These are phyloP conservation scores for Nakazawaea wickerhamii DNA, from an alignment of 805 yeast species.

Conservation along the genomic window DNA sequence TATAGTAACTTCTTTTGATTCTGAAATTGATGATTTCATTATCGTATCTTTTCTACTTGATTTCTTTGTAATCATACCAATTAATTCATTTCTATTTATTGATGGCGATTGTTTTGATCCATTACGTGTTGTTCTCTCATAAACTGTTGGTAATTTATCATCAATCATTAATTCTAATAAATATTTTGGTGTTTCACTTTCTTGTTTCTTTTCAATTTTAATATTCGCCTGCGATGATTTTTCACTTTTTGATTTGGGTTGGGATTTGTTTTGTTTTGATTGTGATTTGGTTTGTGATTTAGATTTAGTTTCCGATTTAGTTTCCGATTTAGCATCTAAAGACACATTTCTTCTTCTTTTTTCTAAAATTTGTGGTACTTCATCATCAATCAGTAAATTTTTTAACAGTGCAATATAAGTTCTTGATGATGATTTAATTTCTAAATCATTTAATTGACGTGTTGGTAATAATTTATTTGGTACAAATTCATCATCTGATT, in stretches of 20 bases:
- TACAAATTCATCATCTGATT: not conserved
- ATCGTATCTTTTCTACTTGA: too few species aligned
- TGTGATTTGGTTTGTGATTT: too few species aligned
- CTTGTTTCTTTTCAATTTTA: not conserved
- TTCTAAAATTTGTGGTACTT: slow-evolving; percentile 6
- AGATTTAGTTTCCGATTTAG: too few species aligned
- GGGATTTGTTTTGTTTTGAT: too few species aligned
- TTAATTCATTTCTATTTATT: too few species aligned
- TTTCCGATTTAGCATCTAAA: not conserved
- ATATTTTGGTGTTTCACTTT: not conserved
- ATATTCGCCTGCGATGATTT: too few species aligned
- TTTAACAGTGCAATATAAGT: slow-evolving; percentile 4
- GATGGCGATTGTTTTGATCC: not conserved
- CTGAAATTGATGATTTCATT: too few species aligned
- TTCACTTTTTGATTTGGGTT: too few species aligned
- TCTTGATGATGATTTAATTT: not conserved
- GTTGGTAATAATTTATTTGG: slow-evolving; percentile 1
- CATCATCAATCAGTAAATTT: slow-evolving; percentile 8
- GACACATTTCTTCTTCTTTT: not conserved
- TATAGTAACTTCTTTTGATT: too few species aligned
- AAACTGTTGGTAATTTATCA: slow-evolving; percentile 5
- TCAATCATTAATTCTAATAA: slow-evolving; percentile 9
- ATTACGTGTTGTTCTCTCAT: not conserved
- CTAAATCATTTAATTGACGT: not conserved
- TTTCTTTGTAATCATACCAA: too few species aligned